Base-by-base conservation (phyloP, 1,284 basidiomycete species). In the Phlebopus sp. region DNA sequence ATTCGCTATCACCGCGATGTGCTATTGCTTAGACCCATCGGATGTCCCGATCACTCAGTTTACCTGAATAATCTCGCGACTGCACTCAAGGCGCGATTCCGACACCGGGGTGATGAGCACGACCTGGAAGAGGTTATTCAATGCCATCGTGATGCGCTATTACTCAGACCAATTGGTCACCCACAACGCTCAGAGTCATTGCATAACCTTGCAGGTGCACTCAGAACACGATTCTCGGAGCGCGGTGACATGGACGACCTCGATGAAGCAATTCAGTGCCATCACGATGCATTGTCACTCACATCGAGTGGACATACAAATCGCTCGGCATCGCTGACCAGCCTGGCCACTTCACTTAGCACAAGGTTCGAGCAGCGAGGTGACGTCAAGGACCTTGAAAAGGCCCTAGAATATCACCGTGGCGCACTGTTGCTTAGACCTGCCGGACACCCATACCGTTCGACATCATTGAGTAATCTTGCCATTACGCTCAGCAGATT, bases 41-140 rank as follows among this genome's bases (percentile, higher is more conserved):
- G 48, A 4, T 58, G 64, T 44, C 55, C 56, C 17, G 51, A 52
- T 43, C 58, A 54, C 6, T 46, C 44, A 4, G 30, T 19, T 3
- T 48, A 56, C 5, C 47, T 65, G 7, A 38, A 41, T 31, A 54
- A 56, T 31, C 57, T 66, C 18, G 56, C 58, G 0, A 37, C 42
- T 41, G 37, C 53, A 13, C 38, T 64, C 8, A 37, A 32, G 19
- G 48, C 39, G 5, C 53, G 55, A 1, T 65, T 54, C 29, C 40
- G 49, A n/a, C 4, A 23, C 4, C 21, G 21, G 6, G 21, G 21
- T 23, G 21, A 23, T 6, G 46, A 51, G 19, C 10, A 2, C 4
- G 38, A 25, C 2, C 2, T 1, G 6, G 36, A 18, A 2, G 5
- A 9, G 1, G 38, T 31, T 19, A 25, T 31, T 3, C 37, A 41